Conservation (phyloP, 306 rosid genomes). For the Cucurbita pepo region DNA sequence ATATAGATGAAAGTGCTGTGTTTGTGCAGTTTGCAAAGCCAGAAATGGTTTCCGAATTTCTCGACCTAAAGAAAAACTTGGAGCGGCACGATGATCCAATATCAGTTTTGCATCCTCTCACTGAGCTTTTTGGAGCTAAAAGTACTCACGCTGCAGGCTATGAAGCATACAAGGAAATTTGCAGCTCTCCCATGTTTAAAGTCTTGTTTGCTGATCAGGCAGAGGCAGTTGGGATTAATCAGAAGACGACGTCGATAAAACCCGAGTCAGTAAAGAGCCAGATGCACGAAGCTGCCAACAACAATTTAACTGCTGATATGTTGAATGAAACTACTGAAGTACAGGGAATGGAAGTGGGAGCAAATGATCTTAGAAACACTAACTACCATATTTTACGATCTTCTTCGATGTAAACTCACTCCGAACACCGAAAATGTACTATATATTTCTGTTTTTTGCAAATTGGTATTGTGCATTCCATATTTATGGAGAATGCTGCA, state of each 20-base stretch:
- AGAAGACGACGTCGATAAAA: slow-evolving; percentile 34
- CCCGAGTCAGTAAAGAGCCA: background rate
- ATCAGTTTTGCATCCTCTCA: slow-evolving; percentile 53
- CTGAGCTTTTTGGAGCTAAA: slow-evolving; percentile 57
- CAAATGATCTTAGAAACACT: slow-evolving; percentile 11
- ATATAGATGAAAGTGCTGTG: slow-evolving; percentile 60
- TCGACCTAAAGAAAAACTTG: slow-evolving; percentile 43
- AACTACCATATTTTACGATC: slow-evolving; percentile 26
- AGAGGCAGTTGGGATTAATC: slow-evolving; percentile 34
- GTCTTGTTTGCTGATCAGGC: slow-evolving; percentile 68
- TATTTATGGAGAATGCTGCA: background rate
- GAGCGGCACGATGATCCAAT: slow-evolving; percentile 46
- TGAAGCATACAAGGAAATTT: slow-evolving; percentile 59
- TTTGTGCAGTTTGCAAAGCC: slow-evolving; percentile 52
- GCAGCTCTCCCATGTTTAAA: slow-evolving; percentile 44
- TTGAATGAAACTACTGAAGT: slow-evolving; percentile 4
- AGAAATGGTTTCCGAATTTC: slow-evolving; percentile 50
- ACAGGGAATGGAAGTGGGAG: slow-evolving; percentile 13
- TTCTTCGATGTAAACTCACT: background rate
- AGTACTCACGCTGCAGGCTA: slow-evolving; percentile 53
- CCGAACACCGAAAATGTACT: background rate
- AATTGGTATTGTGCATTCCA: background rate
- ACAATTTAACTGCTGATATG: background rate
- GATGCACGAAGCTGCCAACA: background rate
- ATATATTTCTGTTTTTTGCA: background rate